Percentiles rank a stretch among this genome's conserved stretches.
Evolutionary conservation across 805 yeast genomes (phyloP).

Genomic region (Starmerella bombi): DNA sequence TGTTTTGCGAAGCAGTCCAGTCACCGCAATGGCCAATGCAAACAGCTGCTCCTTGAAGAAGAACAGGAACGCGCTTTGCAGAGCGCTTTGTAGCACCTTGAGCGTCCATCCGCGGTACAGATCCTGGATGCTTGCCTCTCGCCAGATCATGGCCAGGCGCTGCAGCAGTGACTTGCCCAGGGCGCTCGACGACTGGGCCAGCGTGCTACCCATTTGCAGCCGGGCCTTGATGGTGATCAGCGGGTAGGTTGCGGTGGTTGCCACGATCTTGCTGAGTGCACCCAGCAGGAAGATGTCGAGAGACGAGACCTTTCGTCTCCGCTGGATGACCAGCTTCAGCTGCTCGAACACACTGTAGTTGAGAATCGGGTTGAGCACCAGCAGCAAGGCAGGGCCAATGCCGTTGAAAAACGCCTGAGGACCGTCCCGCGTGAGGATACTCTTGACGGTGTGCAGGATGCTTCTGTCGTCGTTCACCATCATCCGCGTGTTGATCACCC

Average conservation of each 20-base stretch:
- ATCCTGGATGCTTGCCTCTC: conserved; percentile 59
- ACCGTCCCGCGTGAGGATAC: conserved; percentile 62
- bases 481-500: conserved; percentile 90
- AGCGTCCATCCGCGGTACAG: conserved; percentile 72
- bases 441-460: conserved; percentile 44
- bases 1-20: conserved; percentile 33
- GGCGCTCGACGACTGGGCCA: conserved; percentile 5
- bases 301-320: conserved; percentile 45
- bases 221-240: conserved; percentile 78
- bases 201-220: conserved; percentile 49
- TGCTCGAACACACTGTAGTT: conserved; percentile 90
- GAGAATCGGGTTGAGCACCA: conserved; percentile 78
- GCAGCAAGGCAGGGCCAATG: conserved; percentile 69
- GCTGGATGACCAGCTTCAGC: conserved; percentile 51
- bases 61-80: conserved; percentile 81
- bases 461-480: conserved; percentile 42
- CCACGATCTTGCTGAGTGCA: conserved; percentile 75
- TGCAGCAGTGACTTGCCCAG: conserved; percentile 17
- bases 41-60: conserved; percentile 81
- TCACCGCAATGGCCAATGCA: conserved; percentile 40
- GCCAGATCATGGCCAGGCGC: conserved; percentile 42
- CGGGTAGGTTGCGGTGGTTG: conserved; percentile 85
- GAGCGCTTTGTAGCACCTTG: conserved; percentile 68
- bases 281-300: conserved; percentile 75
- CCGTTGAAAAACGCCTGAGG: conserved; percentile 65